A percentile compares a stretch with the other conserved stretches of the same genome.
Conservation (phyloP, 1,139 yeast genomes). For the Candida tropicalis region DNA sequence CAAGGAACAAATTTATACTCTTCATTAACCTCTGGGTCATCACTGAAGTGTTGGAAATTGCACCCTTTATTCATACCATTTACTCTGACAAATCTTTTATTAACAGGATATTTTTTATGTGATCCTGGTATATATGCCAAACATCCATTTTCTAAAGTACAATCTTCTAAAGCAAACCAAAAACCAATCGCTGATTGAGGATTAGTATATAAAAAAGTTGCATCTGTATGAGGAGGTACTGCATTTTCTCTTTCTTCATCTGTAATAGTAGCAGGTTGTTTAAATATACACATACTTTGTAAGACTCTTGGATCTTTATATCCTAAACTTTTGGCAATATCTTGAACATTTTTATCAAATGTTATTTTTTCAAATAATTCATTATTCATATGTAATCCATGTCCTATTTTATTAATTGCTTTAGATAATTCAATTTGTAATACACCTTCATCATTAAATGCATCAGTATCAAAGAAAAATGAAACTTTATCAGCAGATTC, state of each 20-base stretch:
- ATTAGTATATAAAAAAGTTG: conserved; percentile 68
- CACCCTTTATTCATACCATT: conserved; percentile 56
- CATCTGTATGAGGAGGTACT: conserved; percentile 82
- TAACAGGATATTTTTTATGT: conserved; percentile 58
- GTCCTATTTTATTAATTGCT: conserved; percentile 80
- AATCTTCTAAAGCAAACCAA: conserved; percentile 83
- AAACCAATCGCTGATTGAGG: conserved; percentile 78
- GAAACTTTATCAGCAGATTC: conserved; percentile 70
- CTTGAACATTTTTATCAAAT: conserved; percentile 50
- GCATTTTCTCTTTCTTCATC: conserved; percentile 54
- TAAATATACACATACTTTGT: conserved; percentile 80
- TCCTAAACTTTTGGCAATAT: conserved; percentile 54
- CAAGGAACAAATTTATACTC: conserved; percentile 60
- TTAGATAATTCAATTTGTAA: conserved; percentile 54
- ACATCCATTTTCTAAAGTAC: conserved; percentile 70
- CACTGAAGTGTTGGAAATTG: conserved; percentile 38
- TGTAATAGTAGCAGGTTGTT: conserved; percentile 53
- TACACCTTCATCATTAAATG: conserved; percentile 55
- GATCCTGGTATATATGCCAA: conserved; percentile 75
- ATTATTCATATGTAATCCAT: conserved; percentile 66
- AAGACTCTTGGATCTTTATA: conserved; percentile 69
- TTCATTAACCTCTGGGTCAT: conserved; percentile 24
- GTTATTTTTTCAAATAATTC: conserved; percentile 52
- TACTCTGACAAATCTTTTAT: conserved; percentile 65
- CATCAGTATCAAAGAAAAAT: conserved; percentile 74